Conservation (phyloP, 441 rosid species). For the Populus hybrid region DNA sequence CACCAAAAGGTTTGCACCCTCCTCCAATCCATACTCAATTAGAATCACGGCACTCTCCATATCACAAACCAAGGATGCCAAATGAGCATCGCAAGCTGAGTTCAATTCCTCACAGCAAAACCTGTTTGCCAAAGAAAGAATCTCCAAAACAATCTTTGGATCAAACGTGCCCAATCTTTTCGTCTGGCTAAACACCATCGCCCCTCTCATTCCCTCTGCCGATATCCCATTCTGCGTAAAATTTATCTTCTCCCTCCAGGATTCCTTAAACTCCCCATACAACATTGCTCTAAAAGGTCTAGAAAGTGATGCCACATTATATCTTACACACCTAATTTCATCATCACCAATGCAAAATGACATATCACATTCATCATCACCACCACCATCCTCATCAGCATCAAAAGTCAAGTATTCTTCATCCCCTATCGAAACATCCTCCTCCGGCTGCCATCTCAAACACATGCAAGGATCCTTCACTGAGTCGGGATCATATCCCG, state of each 20-base stretch:
- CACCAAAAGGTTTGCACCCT: slow-evolving; percentile 65
- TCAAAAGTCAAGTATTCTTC: slow-evolving; percentile 65
- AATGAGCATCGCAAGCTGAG: slow-evolving; percentile 64
- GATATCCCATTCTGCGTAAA: slow-evolving; percentile 73
- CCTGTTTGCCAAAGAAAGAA: slow-evolving; percentile 70
- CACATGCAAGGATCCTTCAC: slow-evolving; percentile 63
- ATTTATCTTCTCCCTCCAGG: slow-evolving; percentile 57
- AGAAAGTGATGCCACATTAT: slow-evolving; percentile 68
- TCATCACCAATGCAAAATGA: slow-evolving; percentile 74
- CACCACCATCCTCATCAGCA: slow-evolving; percentile 28
- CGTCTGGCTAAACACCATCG: slow-evolving; percentile 66
- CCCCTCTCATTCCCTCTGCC: slow-evolving; percentile 65
- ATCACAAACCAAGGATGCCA: slow-evolving; percentile 58
- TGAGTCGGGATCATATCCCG: slow-evolving; percentile 70
- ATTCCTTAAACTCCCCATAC: slow-evolving; percentile 68
- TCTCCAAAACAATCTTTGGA: slow-evolving; percentile 58
- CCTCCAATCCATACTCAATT: slow-evolving; percentile 81
- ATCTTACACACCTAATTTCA: slow-evolving; percentile 72
- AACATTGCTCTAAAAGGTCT: slow-evolving; percentile 73
- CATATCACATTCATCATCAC: slow-evolving; percentile 35
- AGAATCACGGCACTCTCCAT: slow-evolving; percentile 62
- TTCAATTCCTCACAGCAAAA: slow-evolving; percentile 89
- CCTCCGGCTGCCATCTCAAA: slow-evolving; percentile 31
- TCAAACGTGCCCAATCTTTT: slow-evolving; percentile 46
- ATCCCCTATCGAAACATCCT: slow-evolving; percentile 26